Evolutionary conservation across 2,329 filamentous ascomycete genomes (phyloP), one percentile per base, ranked within the genome.

Genomic region (Fusarium sp.): DNA sequence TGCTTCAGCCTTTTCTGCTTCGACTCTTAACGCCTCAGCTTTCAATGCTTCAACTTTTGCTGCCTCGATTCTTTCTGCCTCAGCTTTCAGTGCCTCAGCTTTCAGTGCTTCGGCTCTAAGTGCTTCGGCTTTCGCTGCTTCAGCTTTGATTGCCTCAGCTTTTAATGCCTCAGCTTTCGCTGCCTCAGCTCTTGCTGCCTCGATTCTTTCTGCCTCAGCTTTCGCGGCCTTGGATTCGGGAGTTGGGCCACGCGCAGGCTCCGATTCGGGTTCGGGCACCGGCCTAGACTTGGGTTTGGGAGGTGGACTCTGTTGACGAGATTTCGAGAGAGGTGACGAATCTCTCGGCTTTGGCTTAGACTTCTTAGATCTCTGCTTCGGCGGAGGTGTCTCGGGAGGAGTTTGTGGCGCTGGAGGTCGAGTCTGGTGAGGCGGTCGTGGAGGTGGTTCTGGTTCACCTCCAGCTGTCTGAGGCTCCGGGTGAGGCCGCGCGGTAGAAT

Each of bases 381-480:
- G 67, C 40, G 72, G 74, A 37, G 72, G 74, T 4, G 63, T 67
- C 23, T 67, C 64, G 32, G 64, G 65, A 55, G 70, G 69, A 15
- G 65, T 70, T 19, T 69, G 69, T 17, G 66, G 69, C 11, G 50
- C 62, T 4, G 67, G 67, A 50, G 58, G 68, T 32, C 65, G 69
- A 53, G 56, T 46, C 15, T 71, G 52, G 27, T 65, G 55, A 35
- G 67, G 51, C n/a, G 62, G 76, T 58, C 76, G 73, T 19, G 74
- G 55, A 40, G 46, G 59, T 10, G 67, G 65, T 37, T 70, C 62
- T 9, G 70, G 67, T 30, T 68, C 68, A 33, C 67, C 64, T 44
- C 68, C 52, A 67, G 47, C 14, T 14, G 45, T 39, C 33, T 73
- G 68, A 9, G 58, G 70, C 50, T 67, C 66, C 19, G 72, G 60